Conservation (phyloP, 2,329 filamentous ascomycete genomes). For the Penicillium oxalicum region DNA sequence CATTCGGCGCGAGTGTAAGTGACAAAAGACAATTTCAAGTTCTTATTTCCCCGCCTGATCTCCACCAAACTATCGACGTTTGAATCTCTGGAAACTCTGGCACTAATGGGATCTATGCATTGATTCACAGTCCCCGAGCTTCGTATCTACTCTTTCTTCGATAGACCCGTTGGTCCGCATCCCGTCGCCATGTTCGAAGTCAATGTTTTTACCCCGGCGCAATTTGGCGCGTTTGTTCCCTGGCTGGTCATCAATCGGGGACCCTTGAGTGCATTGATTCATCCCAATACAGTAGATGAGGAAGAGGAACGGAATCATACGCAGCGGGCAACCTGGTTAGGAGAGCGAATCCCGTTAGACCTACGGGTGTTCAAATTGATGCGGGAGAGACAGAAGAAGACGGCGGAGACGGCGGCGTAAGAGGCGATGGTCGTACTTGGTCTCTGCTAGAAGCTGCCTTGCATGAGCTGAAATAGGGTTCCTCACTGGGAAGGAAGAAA, state of each 20-base stretch:
- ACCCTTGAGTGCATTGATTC: conserved; percentile 69
- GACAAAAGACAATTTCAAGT: background rate
- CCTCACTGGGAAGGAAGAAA: too few species aligned
- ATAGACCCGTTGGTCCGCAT: conserved; percentile 74
- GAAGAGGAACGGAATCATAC: conserved; percentile 51
- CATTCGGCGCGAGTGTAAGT: conserved; percentile 69
- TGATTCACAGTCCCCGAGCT: conserved; percentile 67
- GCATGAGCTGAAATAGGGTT: too few species aligned
- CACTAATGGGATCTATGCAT: background rate
- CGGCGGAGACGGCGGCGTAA: conserved; percentile 10
- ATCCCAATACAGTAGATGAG: conserved; percentile 62
- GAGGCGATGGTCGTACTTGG: background rate
- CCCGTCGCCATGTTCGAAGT: conserved; percentile 88
- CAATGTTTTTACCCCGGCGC: conserved; percentile 74
- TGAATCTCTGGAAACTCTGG: too few species aligned
- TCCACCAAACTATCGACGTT: too few species aligned
- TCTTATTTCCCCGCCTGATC: background rate
- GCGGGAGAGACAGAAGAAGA: conserved; percentile 20
- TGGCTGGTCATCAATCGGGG: conserved; percentile 81
- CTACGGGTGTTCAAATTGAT: conserved; percentile 32
- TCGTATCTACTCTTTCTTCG: conserved; percentile 72
- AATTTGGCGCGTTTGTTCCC: conserved; percentile 82
- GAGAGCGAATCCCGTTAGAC: conserved; percentile 42
- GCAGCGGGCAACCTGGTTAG: conserved; percentile 42
- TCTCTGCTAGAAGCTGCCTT: too few species aligned